Evolutionary conservation across 768 basidiomycete species (phyloP), one percentile per base, ranked within the genome.

Genomic region (Phylloporus sp.): DNA sequence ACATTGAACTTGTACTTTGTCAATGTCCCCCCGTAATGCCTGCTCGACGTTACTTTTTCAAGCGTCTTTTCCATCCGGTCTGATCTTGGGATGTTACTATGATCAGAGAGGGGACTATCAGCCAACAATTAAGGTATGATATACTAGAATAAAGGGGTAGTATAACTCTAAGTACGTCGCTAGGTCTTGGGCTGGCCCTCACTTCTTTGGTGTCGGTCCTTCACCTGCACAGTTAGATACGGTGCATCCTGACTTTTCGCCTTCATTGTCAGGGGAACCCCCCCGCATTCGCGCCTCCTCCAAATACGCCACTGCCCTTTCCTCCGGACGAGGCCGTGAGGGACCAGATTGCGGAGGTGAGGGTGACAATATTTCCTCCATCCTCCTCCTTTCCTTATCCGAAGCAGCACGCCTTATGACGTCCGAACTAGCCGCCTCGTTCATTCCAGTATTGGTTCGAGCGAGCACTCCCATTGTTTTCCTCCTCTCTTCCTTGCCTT

Each of bases 1-100:
- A 81, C 91, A 76, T 82, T 86, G 76, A 87, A 90, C 71, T 82
- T 88, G 76, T 91, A 97, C 68, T 97, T 97, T 53, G 73, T 78
- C 50, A 98, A 67, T 49, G 80, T 79, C 22, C 95, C 97, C 51
- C 80, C 86, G 55, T 87, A 95, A 11, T 82, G 77, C 69, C 86
- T 86, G 79, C 82, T 92, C 10, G 81, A 76, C 2, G 90, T 87
- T 16, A 93, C 55, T 65, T 84, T 80, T 59, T 88, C 80, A 58
- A 94, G 80, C 29, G 63, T 60, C 23, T 29, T 7, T 36, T 59
- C 46, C 59, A 68, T 62, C 41, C 27, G 22, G 23, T 26, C 22
- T 13, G 16, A 23, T 27, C 29, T 24, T 31, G 0, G 9, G 16
- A 23, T 34, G 7, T 2, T 16, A n/a, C 20, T 6, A 20, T 6